Evolutionary conservation across 306 rosid genomes (phyloP).

Genomic region (Oemleria cerasiformis): DNA sequence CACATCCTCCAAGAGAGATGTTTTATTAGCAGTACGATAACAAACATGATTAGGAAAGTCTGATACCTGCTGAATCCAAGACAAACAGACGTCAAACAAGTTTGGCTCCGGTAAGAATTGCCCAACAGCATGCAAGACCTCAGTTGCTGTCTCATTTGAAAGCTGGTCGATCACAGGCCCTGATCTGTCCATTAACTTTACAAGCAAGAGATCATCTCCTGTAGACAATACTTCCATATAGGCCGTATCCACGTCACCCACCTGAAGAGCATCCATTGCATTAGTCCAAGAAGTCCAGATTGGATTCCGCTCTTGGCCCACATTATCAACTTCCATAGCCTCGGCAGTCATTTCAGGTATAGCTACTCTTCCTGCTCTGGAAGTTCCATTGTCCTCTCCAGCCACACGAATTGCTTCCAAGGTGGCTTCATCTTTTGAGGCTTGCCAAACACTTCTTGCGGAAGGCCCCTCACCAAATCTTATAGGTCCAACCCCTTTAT

Average conservation of each 20-base stretch:
- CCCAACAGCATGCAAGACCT: slow-evolving; percentile 65
- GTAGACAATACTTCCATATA: slow-evolving; percentile 77
- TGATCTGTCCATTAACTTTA: slow-evolving; percentile 88
- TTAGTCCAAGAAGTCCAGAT: slow-evolving; percentile 89
- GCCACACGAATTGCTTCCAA: slow-evolving; percentile 93
- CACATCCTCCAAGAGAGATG: neutral
- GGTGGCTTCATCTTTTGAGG: slow-evolving; percentile 98
- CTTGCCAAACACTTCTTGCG: slow-evolving; percentile 99
- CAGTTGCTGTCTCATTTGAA: slow-evolving; percentile 69
- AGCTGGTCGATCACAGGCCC: slow-evolving; percentile 88
- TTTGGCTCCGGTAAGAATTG: slow-evolving; percentile 74
- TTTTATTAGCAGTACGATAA: neutral
- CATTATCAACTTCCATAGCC: slow-evolving; percentile 68
- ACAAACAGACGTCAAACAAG: slow-evolving; percentile 75
- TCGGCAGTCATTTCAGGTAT: slow-evolving; percentile 85
- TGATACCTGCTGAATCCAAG: slow-evolving; percentile 95
- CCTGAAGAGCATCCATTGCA: slow-evolving; percentile 92
- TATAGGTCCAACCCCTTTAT: slow-evolving; percentile 69
- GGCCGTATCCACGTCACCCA: slow-evolving; percentile 77
- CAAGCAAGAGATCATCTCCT: slow-evolving; percentile 79
- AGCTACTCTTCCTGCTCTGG: slow-evolving; percentile 71
- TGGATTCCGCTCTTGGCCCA: slow-evolving; percentile 74
- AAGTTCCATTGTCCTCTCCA: slow-evolving; percentile 83
- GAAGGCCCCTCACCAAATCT: slow-evolving; percentile 98
- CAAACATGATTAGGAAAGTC: neutral